A percentile compares a stretch with the other conserved stretches of the same genome.
phyloP scores from a whole-genome alignment of 2,329 filamentous ascomycete genomes.

The Fusarium luffae region DNA sequence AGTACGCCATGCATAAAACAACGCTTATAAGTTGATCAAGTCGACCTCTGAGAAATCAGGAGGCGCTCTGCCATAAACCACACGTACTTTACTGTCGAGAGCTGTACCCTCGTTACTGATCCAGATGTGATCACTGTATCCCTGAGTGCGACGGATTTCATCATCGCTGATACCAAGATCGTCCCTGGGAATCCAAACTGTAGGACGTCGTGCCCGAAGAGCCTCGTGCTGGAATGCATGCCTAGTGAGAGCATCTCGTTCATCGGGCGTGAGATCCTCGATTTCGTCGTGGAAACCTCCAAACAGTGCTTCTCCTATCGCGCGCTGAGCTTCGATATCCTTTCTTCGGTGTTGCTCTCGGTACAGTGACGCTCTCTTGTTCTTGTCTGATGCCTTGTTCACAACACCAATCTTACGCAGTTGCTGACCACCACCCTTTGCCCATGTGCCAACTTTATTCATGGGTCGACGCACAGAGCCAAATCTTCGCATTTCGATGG shows the following conservation, averaged over 20 bases:
- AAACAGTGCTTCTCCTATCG: slow-evolving; percentile 84
- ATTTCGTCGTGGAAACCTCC: slow-evolving; percentile 91
- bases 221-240: slow-evolving; percentile 93
- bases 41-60: slow-evolving; percentile 92
- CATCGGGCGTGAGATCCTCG: slow-evolving; percentile 90
- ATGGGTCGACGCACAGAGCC: slow-evolving; percentile 57
- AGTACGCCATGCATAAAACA: not conserved
- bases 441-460: slow-evolving; percentile 54
- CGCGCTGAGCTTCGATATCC: slow-evolving; percentile 78
- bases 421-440: slow-evolving; percentile 59
- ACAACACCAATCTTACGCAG: slow-evolving; percentile 57
- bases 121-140: slow-evolving; percentile 84
- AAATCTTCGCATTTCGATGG: slow-evolving; percentile 57
- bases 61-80: slow-evolving; percentile 85
- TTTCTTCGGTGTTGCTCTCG: slow-evolving; percentile 61
- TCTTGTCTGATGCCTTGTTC: slow-evolving; percentile 42
- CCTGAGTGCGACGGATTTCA: slow-evolving; percentile 82
- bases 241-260: slow-evolving; percentile 85
- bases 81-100: slow-evolving; percentile 82
- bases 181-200: slow-evolving; percentile 94
- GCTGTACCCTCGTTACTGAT: slow-evolving; percentile 94
- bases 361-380: slow-evolving; percentile 58
- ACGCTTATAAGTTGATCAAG: slow-evolving; percentile 76
- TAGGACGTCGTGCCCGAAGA: slow-evolving; percentile 83
- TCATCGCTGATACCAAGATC: slow-evolving; percentile 91